Conservation (phyloP, 495 filamentous ascomycete species). For the Xylaria intraflava region DNA sequence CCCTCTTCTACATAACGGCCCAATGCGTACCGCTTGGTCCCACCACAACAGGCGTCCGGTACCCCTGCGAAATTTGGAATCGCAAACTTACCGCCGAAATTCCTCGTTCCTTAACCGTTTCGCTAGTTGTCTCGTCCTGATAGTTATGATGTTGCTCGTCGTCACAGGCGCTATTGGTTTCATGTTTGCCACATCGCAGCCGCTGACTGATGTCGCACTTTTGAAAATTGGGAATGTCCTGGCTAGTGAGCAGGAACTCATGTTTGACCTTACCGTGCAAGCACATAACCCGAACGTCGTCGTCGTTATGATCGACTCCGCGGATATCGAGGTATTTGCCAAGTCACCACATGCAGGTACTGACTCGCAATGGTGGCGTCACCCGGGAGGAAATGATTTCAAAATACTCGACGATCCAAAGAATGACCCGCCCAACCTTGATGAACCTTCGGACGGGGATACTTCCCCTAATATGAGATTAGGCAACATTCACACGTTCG, state of each 20-base stretch:
- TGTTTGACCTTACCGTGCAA: conserved; percentile 83
- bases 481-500: conserved; percentile 78
- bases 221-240: conserved; percentile 79
- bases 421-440: conserved; percentile 53
- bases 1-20: conserved; percentile 55
- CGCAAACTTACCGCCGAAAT: conserved; percentile 56
- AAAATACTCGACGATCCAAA: conserved; percentile 44
- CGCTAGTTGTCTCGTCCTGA: conserved; percentile 71
- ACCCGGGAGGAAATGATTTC: conserved; percentile 42
- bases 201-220: conserved; percentile 68
- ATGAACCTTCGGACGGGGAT: conserved; percentile 41
- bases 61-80: conserved; percentile 63
- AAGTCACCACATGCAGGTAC: conserved; percentile 79
- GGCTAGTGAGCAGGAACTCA: conserved; percentile 89
- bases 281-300: conserved; percentile 91
- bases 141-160: conserved; percentile 66
- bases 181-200: conserved; percentile 84
- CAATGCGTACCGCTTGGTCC: conserved; percentile 50
- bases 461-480: conserved; percentile 80
- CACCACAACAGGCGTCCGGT: conserved; percentile 54
- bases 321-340: conserved; percentile 88
- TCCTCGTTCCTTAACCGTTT: conserved; percentile 63
- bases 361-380: conserved; percentile 64
- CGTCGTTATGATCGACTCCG: conserved; percentile 70
- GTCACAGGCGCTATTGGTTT: conserved; percentile 78